These are phyloP conservation scores for Ophiostoma perfectum DNA, from an alignment of 2,329 filamentous ascomycete species.

Conservation along the genomic window DNA sequence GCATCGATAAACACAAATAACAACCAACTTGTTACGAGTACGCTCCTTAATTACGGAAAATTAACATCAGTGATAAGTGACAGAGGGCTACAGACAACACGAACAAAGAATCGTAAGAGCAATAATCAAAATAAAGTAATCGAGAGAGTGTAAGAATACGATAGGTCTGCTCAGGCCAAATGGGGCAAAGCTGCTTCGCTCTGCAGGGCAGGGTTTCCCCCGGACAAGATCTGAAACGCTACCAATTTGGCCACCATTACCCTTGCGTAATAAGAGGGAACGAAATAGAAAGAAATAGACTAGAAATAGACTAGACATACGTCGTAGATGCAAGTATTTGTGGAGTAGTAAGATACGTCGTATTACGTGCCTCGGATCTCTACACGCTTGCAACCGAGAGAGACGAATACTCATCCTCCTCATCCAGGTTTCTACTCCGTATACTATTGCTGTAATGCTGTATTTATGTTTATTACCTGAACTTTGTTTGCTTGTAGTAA, in stretches of 20 bases:
- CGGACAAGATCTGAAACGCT: constrained; percentile 22
- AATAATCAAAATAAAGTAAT: background rate
- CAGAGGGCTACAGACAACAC: background rate
- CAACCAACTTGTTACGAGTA: background rate
- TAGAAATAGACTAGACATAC: background rate
- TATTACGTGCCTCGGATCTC: background rate
- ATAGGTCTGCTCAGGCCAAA: constrained; percentile 6
- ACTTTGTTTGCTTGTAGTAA: too few species aligned
- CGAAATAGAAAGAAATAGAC: background rate
- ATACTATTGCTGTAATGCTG: too few species aligned
- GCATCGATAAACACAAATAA: background rate
- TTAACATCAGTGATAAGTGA: background rate
- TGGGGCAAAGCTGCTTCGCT: constrained; percentile 5
- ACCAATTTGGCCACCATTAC: constrained; percentile 21
- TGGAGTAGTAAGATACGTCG: background rate
- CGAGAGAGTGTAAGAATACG: background rate
- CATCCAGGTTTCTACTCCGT: too few species aligned
- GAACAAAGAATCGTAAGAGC: background rate
- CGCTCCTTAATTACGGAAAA: constrained; percentile 4
- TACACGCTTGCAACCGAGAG: too few species aligned
- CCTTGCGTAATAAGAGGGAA: constrained; percentile 4
- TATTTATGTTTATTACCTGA: too few species aligned
- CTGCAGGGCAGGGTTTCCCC: constrained; percentile 15
- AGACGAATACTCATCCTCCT: too few species aligned
- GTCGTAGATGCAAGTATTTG: background rate